These are phyloP conservation scores for Alternaria longipes DNA, from an alignment of 2,329 filamentous ascomycete species.

Conservation along the genomic window DNA sequence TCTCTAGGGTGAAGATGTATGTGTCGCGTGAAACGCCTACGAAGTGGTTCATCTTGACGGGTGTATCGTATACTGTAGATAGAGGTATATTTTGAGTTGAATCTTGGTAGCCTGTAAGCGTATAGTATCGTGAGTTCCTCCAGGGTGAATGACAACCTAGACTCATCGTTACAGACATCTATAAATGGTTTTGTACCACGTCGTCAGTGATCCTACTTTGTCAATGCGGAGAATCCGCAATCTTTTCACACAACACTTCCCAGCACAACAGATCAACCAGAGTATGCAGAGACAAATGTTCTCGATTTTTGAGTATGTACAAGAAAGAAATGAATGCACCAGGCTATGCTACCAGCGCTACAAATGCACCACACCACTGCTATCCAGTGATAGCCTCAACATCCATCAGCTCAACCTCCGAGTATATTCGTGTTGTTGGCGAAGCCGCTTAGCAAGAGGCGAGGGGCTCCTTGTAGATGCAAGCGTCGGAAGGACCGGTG, in stretches of 20 bases:
- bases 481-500: slow-evolving; percentile 44
- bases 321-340: slow-evolving; percentile 26
- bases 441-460: slow-evolving; percentile 31
- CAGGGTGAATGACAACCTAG: neutral
- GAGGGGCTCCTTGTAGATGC: slow-evolving; percentile 29
- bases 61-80: neutral
- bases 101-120: neutral
- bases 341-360: slow-evolving; percentile 18
- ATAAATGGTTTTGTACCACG: neutral
- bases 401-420: neutral
- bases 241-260: neutral
- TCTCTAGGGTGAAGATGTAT: neutral
- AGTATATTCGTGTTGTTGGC: neutral
- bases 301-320: slow-evolving; percentile 12
- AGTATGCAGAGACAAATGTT: neutral
- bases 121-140: neutral
- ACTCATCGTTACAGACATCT: neutral
- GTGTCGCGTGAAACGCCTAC: neutral
- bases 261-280: neutral
- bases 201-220: neutral
- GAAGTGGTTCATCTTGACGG: neutral
- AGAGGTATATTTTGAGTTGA: neutral
- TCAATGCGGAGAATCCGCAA: neutral
- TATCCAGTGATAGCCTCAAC: neutral
- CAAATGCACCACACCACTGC: neutral